Percentiles rank a stretch among this genome's conserved stretches.
Evolutionary conservation across 2,329 filamentous ascomycete genomes (phyloP).

Genomic region (Intubia oerlemansii): DNA sequence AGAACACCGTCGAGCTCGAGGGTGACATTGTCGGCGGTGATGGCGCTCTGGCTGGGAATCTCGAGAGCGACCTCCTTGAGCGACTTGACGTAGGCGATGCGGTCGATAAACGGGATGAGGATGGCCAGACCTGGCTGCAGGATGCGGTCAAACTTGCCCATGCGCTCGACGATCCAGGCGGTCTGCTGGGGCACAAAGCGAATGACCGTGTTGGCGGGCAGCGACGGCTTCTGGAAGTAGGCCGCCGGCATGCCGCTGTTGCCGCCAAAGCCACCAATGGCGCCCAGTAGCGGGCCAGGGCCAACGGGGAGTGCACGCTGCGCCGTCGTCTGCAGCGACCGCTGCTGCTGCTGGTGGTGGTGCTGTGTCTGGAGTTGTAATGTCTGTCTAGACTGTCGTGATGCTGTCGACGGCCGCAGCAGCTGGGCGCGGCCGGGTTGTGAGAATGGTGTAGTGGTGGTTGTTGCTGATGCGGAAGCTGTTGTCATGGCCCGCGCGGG

Average conservation of each 20-base stretch:
- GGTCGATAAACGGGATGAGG: constrained; percentile 74
- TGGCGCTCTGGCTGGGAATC: constrained; percentile 92
- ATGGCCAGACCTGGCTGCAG: constrained; percentile 80
- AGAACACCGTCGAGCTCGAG: constrained; percentile 88
- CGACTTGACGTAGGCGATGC: constrained; percentile 94
- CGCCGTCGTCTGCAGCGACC: constrained; percentile 8
- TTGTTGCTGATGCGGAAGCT: constrained; percentile 2
- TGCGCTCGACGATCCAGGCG: constrained; percentile 97
- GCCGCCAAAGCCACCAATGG: constrained; percentile 10
- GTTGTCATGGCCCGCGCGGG: neutral
- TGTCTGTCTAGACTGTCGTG: no score
- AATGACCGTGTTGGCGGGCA: constrained; percentile 85
- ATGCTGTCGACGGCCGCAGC: neutral
- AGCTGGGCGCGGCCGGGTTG: neutral
- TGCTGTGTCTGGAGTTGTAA: no score
- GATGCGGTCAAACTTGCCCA: constrained; percentile 93
- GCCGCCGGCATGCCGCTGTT: constrained; percentile 28
- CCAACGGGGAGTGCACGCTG: constrained; percentile 8
- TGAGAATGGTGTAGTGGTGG: neutral
- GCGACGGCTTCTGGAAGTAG: constrained; percentile 56
- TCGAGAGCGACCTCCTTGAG: constrained; percentile 92
- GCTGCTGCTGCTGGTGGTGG: no score
- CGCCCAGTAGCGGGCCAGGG: constrained; percentile 10
- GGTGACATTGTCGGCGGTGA: constrained; percentile 96
- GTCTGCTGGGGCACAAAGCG: constrained; percentile 99